Conservation (phyloP, 768 basidiomycete genomes). For the Thelephora ganbajun region DNA sequence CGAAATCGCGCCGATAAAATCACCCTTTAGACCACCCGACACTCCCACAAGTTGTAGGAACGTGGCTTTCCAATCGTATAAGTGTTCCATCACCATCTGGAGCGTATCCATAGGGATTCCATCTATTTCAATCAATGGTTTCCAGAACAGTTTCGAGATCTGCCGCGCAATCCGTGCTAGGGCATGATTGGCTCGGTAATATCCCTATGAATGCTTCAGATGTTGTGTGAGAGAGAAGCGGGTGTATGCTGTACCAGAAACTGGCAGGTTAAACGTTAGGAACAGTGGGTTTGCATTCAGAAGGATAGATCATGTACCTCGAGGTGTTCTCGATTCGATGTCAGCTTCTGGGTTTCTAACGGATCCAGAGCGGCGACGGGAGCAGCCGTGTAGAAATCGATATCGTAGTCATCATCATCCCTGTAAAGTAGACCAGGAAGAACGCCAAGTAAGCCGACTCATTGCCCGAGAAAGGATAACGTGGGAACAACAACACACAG, state of each 20-base stretch:
- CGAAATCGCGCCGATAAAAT: constrained; percentile 69
- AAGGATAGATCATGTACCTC: constrained; percentile 31
- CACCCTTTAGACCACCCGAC: constrained; percentile 69
- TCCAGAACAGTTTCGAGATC: constrained; percentile 73
- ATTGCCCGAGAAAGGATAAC: not conserved
- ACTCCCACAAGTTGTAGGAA: constrained; percentile 74
- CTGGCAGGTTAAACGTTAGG: constrained; percentile 19
- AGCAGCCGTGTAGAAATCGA: constrained; percentile 75
- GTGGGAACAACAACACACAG: constrained; percentile 26
- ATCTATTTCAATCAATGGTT: constrained; percentile 58
- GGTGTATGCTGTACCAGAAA: constrained; percentile 38
- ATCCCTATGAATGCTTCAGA: constrained; percentile 36
- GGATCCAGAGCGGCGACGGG: constrained; percentile 26
- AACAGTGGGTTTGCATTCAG: constrained; percentile 4
- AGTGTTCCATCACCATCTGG: constrained; percentile 35
- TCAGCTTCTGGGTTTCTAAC: constrained; percentile 24
- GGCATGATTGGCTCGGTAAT: constrained; percentile 72
- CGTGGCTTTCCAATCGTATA: constrained; percentile 62
- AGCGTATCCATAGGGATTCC: constrained; percentile 66
- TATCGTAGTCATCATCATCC: constrained; percentile 82
- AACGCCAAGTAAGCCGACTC: not conserved
- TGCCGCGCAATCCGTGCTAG: constrained; percentile 73
- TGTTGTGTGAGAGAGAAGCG: constrained; percentile 5
- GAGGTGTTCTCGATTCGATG: constrained; percentile 61
- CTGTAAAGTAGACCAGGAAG: constrained; percentile 15